Conservation (phyloP, 106 monocot species). For the Dendrobium huoshanense region DNA sequence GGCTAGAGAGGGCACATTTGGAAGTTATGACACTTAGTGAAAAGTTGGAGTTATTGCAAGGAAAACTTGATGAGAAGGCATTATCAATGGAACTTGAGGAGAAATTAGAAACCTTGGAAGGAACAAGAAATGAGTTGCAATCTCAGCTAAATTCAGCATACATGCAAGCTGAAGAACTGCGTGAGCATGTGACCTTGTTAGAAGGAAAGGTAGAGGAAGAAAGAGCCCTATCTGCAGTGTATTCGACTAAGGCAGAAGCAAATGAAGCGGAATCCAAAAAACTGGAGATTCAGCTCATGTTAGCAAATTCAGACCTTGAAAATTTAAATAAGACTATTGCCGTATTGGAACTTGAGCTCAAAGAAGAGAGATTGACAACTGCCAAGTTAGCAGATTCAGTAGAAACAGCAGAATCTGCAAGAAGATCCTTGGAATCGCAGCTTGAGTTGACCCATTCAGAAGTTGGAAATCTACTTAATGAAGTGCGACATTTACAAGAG, state of each 20-base stretch:
- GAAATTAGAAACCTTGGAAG: conserved; percentile 5
- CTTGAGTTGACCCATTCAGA: conserved; percentile 23
- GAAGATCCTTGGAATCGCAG: conserved; percentile 15
- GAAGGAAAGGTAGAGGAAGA: conserved; percentile 20
- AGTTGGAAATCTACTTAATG: conserved; percentile 20
- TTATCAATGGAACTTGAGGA: background rate
- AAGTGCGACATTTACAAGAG: conserved; percentile 19
- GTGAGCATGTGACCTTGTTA: conserved; percentile 9
- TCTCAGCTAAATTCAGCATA: conserved; percentile 19
- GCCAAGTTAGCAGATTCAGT: conserved; percentile 17
- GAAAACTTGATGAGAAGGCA: conserved; percentile 1
- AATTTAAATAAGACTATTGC: conserved; percentile 11
- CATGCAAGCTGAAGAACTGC: conserved; percentile 9
- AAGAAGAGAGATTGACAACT: conserved; percentile 19
- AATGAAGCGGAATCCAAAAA: conserved; percentile 6
- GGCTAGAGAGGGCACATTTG: conserved; percentile 10
- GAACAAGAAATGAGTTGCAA: conserved; percentile 4
- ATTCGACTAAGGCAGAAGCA: conserved; percentile 17
- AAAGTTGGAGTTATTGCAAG: conserved; percentile 16
- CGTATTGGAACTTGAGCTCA: conserved; percentile 12
- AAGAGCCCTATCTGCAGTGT: conserved; percentile 7
- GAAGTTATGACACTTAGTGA: conserved; percentile 14
- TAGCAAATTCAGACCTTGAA: conserved; percentile 12
- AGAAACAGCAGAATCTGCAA: conserved; percentile 10
- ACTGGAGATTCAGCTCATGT: conserved; percentile 24